Conservation (phyloP, 176 grass and related monocot genomes). For the Oryza glaberrima region DNA sequence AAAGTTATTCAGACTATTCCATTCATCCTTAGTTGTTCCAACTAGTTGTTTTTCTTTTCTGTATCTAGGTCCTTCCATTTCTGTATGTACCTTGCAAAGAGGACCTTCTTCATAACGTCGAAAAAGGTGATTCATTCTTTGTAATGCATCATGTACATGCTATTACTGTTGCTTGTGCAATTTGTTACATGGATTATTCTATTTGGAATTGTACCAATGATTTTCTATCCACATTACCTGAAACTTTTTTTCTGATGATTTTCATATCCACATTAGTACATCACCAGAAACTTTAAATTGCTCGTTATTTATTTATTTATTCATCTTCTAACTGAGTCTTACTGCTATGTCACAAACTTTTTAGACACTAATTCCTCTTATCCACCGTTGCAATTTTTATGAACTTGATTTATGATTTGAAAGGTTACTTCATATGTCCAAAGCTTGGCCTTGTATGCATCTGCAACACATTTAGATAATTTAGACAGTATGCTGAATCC, state of each 20-base stretch:
- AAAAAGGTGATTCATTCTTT: slow-evolving; percentile 44
- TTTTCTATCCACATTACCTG: not conserved
- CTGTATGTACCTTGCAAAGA: slow-evolving; percentile 72
- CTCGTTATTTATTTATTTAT: not conserved
- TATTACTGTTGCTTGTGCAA: not conserved
- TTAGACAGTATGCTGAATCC: not conserved
- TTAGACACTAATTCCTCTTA: not conserved
- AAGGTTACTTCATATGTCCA: not conserved
- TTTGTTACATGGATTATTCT: slow-evolving; percentile 11
- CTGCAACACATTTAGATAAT: not conserved
- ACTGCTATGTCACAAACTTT: not conserved
- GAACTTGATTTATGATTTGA: slow-evolving; percentile 23
- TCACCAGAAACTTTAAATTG: slow-evolving; percentile 4
- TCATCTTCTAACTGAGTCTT: slow-evolving; percentile 20
- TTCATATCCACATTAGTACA: not conserved
- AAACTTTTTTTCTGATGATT: not conserved
- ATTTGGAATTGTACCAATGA: slow-evolving; percentile 7
- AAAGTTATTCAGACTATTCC: slow-evolving; percentile 6
- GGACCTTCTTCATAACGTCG: slow-evolving; percentile 55
- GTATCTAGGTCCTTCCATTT: slow-evolving; percentile 65
- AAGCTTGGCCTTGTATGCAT: slow-evolving; percentile 7
- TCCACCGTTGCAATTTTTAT: not conserved
- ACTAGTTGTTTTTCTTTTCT: slow-evolving; percentile 27
- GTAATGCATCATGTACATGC: not conserved
- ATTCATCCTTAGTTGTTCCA: slow-evolving; percentile 25